A percentile compares a stretch with the other conserved stretches of the same genome.
phyloP scores from a whole-genome alignment of 164 flowering plant genomes.

The Nymphaea thermarum region DNA sequence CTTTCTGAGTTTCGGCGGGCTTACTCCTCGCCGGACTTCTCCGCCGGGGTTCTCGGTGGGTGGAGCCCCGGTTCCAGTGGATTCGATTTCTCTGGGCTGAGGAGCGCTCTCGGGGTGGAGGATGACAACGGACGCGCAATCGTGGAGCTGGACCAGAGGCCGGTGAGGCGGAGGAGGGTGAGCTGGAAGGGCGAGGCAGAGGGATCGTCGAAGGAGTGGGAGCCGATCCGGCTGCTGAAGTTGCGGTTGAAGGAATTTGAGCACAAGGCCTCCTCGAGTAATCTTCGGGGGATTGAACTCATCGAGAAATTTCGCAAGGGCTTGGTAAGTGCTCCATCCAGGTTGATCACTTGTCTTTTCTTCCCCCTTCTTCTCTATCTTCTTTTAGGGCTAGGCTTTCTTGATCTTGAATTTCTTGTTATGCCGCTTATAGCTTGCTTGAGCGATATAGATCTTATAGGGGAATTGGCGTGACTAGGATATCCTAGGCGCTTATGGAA shows the following conservation, averaged over 20 bases:
- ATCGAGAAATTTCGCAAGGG: constrained; percentile 76
- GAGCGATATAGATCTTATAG: no score
- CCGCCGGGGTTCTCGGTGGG: constrained; percentile 49
- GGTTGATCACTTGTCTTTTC: constrained; percentile 6
- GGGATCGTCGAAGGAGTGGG: constrained; percentile 38
- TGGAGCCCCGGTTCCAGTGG: constrained; percentile 51
- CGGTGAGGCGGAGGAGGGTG: constrained; percentile 10
- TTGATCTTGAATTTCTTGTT: no score
- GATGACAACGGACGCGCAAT: constrained; percentile 27
- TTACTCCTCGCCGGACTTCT: constrained; percentile 64
- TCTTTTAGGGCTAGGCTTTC: not conserved
- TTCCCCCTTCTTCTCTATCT: not conserved
- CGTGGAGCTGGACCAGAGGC: constrained; percentile 18
- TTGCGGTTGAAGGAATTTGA: constrained; percentile 67
- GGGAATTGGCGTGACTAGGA: no score
- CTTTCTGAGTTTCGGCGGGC: constrained; percentile 51
- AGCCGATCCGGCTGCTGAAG: constrained; percentile 53
- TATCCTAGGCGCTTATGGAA: no score
- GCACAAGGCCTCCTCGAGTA: constrained; percentile 29
- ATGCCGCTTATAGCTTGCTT: no score
- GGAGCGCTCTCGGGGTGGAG: constrained; percentile 47
- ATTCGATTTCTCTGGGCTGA: constrained; percentile 54
- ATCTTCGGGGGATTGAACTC: constrained; percentile 58
- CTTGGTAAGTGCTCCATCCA: constrained; percentile 30
- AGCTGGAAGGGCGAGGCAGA: constrained; percentile 20